Conservation (phyloP, 495 filamentous ascomycete genomes). For the Ramalina peruviana region DNA sequence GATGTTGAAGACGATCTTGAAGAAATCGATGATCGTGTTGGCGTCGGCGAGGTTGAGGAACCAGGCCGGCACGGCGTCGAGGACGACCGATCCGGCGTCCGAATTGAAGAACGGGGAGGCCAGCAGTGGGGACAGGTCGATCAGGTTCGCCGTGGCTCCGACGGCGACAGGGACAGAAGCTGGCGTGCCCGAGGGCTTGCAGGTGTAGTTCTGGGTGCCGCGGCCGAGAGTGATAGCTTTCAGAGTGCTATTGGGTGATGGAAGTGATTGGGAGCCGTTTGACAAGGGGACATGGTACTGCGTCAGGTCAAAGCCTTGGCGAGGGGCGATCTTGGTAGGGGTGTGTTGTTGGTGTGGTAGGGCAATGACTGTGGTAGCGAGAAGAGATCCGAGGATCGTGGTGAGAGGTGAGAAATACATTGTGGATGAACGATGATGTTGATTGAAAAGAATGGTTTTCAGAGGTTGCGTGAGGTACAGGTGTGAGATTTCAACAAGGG, state of each 20-base stretch:
- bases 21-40: constrained; percentile 19
- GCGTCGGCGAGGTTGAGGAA: constrained; percentile 25
- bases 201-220: constrained; percentile 71
- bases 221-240: constrained; percentile 53
- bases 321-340: neutral
- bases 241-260: constrained; percentile 34
- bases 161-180: constrained; percentile 21
- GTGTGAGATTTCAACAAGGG: too few relatives aligned
- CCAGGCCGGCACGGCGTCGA: constrained; percentile 25
- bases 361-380: neutral
- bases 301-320: neutral
- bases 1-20: constrained; percentile 20
- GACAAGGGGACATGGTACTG: constrained; percentile 3
- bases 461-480: too few relatives aligned
- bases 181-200: constrained; percentile 17
- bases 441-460: too few relatives aligned
- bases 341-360: neutral
- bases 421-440: neutral
- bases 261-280: constrained; percentile 23
- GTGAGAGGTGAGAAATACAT: neutral
- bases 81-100: constrained; percentile 12
- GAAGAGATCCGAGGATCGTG: neutral
- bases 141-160: constrained; percentile 56
- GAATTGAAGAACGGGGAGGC: constrained; percentile 18
- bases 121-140: constrained; percentile 40